phyloP scores from a whole-genome alignment of 495 filamentous ascomycete species.

The Penicillium manginii region DNA sequence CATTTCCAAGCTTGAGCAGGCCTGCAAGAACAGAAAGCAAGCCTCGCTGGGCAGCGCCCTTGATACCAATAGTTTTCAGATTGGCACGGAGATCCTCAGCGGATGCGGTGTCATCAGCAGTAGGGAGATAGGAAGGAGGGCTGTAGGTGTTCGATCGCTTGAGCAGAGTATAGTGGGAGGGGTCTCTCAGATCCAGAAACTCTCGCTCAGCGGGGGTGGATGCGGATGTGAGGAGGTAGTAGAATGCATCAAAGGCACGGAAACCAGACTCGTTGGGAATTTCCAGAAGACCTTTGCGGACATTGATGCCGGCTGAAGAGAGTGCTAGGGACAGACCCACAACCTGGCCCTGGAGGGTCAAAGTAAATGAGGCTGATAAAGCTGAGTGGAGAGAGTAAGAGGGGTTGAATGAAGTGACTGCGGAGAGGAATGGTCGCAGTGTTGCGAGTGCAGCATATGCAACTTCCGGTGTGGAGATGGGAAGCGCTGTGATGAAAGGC shows the following conservation, averaged over 20 bases:
- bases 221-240: constrained; percentile 88
- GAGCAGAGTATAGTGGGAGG: constrained; percentile 76
- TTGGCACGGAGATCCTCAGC: constrained; percentile 89
- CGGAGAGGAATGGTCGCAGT: constrained; percentile 82
- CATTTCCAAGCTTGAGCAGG: constrained; percentile 88
- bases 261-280: constrained; percentile 80
- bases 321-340: constrained; percentile 75
- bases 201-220: constrained; percentile 91
- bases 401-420: constrained; percentile 86
- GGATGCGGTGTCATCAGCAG: constrained; percentile 88
- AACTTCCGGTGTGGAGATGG: constrained; percentile 71
- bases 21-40: constrained; percentile 84
- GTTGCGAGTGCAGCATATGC: constrained; percentile 77
- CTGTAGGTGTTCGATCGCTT: constrained; percentile 81
- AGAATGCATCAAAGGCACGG: constrained; percentile 98
- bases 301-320: constrained; percentile 88
- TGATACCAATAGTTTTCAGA: constrained; percentile 89
- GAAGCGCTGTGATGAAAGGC: constrained; percentile 80
- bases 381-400: constrained; percentile 81
- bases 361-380: constrained; percentile 76
- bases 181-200: constrained; percentile 82
- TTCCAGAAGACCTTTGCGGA: constrained; percentile 76
- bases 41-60: constrained; percentile 76
- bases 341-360: constrained; percentile 79
- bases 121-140: constrained; percentile 88